These are phyloP conservation scores for Candida sonorensis DNA, from an alignment of 805 yeast genomes.

Conservation along the genomic window DNA sequence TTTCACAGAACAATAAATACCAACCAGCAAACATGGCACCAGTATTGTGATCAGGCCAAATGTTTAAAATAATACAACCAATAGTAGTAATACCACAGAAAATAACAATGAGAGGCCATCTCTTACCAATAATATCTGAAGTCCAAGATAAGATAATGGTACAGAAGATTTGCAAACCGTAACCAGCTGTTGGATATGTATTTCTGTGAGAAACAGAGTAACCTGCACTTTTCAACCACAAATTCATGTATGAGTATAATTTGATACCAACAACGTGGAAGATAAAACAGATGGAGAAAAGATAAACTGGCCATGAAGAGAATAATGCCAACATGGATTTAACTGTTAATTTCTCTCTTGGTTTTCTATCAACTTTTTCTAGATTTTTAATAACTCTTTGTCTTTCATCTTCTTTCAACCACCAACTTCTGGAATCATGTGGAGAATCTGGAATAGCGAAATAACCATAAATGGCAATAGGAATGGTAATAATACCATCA, in stretches of 20 bases:
- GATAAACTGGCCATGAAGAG: conserved; percentile 12
- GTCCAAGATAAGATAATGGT: conserved; percentile 22
- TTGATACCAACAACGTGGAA: conserved; percentile 16
- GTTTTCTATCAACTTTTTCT: conserved; percentile 7
- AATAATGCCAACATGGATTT: conserved; percentile 8
- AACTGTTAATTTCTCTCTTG: conserved; percentile 7
- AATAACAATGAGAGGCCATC: conserved; percentile 24
- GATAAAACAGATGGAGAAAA: conserved; percentile 14
- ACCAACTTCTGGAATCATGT: conserved; percentile 18
- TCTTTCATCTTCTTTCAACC: conserved; percentile 23
- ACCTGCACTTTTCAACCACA: conserved; percentile 24
- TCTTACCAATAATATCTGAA: conserved; percentile 23
- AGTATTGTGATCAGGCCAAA: conserved; percentile 13
- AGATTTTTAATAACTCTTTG: conserved; percentile 11
- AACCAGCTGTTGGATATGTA: conserved; percentile 28
- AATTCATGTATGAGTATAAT: conserved; percentile 21
- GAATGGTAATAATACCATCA: conserved; percentile 51
- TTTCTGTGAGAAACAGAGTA: conserved; percentile 23
- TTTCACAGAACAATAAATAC: conserved; percentile 17
- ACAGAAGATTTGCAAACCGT: conserved; percentile 23
- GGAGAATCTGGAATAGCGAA: conserved; percentile 61
- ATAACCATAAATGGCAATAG: conserved; percentile 50
- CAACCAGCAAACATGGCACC: conserved; percentile 20
- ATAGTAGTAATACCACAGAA: conserved; percentile 12
- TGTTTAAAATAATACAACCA: conserved; percentile 14